Conservation (phyloP, 371 early-diverging fungal genomes). For the Mucor ambiguus region DNA sequence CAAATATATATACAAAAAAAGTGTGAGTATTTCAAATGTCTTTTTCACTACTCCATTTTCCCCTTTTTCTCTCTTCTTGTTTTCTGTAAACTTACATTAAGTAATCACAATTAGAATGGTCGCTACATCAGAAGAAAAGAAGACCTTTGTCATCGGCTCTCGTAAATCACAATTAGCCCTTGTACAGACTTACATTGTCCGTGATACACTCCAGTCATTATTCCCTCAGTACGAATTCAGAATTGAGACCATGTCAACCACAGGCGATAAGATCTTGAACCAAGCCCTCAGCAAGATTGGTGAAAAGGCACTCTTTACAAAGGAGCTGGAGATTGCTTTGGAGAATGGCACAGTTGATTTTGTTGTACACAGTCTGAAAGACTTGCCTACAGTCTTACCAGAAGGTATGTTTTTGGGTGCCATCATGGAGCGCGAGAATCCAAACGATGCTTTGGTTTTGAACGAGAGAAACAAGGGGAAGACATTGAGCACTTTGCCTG, state of each 20-base stretch:
- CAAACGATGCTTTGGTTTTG: constrained; percentile 87
- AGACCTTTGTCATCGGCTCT: constrained; percentile 60
- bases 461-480: constrained; percentile 34
- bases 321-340: constrained; percentile 89
- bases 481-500: constrained; percentile 70
- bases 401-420: constrained; percentile 86
- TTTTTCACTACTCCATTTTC: not conserved
- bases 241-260: constrained; percentile 82
- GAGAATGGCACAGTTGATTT: constrained; percentile 79
- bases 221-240: constrained; percentile 57
- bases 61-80: not conserved
- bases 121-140: not conserved
- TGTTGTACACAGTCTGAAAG: constrained; percentile 95
- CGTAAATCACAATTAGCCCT: constrained; percentile 93
- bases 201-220: constrained; percentile 49
- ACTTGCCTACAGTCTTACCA: constrained; percentile 89
- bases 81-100: constrained; percentile 8
- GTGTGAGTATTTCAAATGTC: not conserved
- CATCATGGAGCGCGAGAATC: constrained; percentile 84
- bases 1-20: not conserved
- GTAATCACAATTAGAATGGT: not conserved
- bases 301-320: constrained; percentile 92
- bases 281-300: constrained; percentile 91
- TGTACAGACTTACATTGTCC: constrained; percentile 82
- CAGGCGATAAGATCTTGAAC: constrained; percentile 87